Conservation (phyloP, 352 stramenopile genomes). For the Phytopythium mirpurense region DNA sequence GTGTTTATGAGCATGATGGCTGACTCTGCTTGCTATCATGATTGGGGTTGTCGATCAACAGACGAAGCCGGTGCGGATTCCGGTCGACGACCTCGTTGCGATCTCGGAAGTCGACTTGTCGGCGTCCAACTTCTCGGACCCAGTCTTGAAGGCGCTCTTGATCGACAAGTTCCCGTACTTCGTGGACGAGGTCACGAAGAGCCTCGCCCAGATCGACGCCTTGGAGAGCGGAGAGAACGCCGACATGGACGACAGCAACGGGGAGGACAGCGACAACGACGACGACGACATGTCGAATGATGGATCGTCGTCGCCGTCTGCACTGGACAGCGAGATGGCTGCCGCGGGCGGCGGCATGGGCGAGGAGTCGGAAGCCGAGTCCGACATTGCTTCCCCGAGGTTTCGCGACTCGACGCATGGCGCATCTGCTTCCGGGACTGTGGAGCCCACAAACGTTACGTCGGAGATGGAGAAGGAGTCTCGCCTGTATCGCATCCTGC, state of each 20-base stretch:
- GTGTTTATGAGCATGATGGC: neutral
- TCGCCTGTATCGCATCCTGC: constrained; percentile 62
- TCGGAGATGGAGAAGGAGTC: constrained; percentile 78
- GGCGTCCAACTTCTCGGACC: constrained; percentile 57
- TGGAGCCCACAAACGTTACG: constrained; percentile 46
- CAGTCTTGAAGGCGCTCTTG: constrained; percentile 61
- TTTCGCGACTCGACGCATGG: constrained; percentile 15
- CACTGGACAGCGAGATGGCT: constrained; percentile 68
- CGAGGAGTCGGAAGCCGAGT: constrained; percentile 63
- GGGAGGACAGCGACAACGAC: constrained; percentile 73
- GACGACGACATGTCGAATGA: constrained; percentile 88
- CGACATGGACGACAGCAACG: constrained; percentile 22
- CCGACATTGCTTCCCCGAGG: constrained; percentile 25
- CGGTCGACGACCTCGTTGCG: constrained; percentile 75
- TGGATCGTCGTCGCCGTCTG: constrained; percentile 66
- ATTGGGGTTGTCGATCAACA: too few relatives aligned
- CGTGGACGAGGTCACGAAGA: constrained; percentile 72
- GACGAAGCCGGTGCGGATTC: constrained; percentile 74
- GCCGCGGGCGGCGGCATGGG: constrained; percentile 23
- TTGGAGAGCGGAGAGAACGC: constrained; percentile 32
- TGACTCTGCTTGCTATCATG: constrained; percentile 6
- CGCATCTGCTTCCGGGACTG: constrained; percentile 6
- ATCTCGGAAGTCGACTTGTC: constrained; percentile 75
- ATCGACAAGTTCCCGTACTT: constrained; percentile 75
- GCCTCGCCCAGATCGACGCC: constrained; percentile 47